Evolutionary conservation across 805 yeast species (phyloP), one percentile per base, ranked within the genome.

Genomic region (Cyberlindnera euphorbiae): DNA sequence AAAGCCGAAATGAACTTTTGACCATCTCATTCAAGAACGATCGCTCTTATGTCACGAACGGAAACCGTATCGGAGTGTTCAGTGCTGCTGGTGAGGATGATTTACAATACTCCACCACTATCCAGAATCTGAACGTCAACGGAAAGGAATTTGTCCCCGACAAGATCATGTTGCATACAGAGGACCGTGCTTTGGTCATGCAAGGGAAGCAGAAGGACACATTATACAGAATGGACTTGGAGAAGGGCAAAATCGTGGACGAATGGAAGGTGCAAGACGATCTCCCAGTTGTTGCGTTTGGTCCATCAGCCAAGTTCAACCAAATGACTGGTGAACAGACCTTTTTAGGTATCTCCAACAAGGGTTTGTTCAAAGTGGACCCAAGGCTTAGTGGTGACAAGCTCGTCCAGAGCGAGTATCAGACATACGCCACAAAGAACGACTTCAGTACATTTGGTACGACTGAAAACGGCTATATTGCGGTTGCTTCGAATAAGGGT

Each of bases 191-290:
- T 0, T 69, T 88, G 69, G 66, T 88, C 19, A 53, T 88, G 47
- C 85, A 81, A 50, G 78, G 75, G 51, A 63, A 67, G 52, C 59
- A 66, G 3, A 60, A 68, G 16, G 62, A 67, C 28, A 68, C 64
- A 21, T 55, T 88, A 32, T 84, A 71, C 61, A 73, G 76, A 47
- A 73, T 87, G 87, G 96, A 88, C 62, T 59, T 88, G 32, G 82
- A 75, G 52, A 70, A 77, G 39, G 96, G 96, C 11, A 67, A 79
- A 52, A 71, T 88, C 35, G 82, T 88, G n/a, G 96, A 88, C 55
- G 93, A 85, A 53, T 88, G 95, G 93, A 62, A 70, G 24, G 67
- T 82, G 15, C 71, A 71, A 35, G 66, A 57, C 14, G 61, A 60
- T 17, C 44, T 68, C 7, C 66, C 77, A 14, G 65, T 79, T 19